Evolutionary conservation across 177 flowering plant species (phyloP), one percentile per base, ranked within the genome.

Genomic region (Tripterygium wilfordii): DNA sequence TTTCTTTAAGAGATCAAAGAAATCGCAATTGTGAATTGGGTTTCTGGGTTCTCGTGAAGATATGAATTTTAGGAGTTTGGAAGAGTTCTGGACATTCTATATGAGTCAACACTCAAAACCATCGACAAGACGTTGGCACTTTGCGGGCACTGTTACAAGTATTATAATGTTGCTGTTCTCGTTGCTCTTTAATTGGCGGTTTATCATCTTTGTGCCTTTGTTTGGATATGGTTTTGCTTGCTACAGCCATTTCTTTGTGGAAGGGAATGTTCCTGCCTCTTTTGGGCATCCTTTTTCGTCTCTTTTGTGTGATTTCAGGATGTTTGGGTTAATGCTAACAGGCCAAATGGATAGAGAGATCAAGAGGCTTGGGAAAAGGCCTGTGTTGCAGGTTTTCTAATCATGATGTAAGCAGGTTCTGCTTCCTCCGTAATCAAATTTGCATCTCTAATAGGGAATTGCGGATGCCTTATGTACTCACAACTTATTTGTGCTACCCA

Each of bases 241-340:
- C 96, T 88, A 83, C 61, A 88, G 98, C 56, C 96, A 88, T 71
- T 81, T 91, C 72, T 91, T 83, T 35, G 79, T 91, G 1, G 98
- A 91, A 64, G 76, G 89, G 32, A 91, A 91, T 28, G 50, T 75
- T 24, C 98, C 96, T 0, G 86, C 87, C 2, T 71, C 88, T n/a
- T 91, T 85, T 45, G 95, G 92, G 28, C 95, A 91, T 53, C 95
- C 96, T 0, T 14, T 88, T 51, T 91, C 96, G 98, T 88, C 98
- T 1, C 51, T 91, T 24, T 7, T 79, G 0, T 88, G 96, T 62
- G 98, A 91, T 72, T 66, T 57, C 62, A 91, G 85, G 83, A 91
- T 91, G 98, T 88, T 88, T 68, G 88, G 86, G 1, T 66, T 91
- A 59, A 91, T 91, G 88, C 74, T 85, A 16, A 85, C 92, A 28